Evolutionary conservation across 2,329 filamentous ascomycete species (phyloP), one percentile per base, ranked within the genome.

Genomic region (Fonsecaea erecta): DNA sequence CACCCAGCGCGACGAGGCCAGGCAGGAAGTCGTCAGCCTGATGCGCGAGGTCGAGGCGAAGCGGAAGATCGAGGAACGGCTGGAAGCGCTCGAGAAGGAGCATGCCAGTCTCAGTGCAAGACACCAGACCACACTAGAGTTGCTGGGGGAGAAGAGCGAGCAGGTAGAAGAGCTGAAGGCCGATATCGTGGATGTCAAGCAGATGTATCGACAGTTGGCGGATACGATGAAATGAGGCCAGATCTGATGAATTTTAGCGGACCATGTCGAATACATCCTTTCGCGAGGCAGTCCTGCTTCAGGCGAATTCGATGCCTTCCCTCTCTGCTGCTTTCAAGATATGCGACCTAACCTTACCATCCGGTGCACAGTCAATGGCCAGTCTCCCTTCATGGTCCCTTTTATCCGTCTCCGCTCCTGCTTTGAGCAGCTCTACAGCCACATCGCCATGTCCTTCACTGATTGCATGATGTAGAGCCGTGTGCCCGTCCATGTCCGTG

Each of bases 111-210:
- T 97, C 69, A 88, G 91, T 73, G 82, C 86, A 68, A 84, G 94
- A 72, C 97, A 98, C 75, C 88, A 96, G 75, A 95, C 93, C 14
- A 96, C 92, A 65, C 82, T 99, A 60, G 93, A 98, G 80, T 89
- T 98, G 87, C 80, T 99, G 63, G 95, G 95, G 1, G 95, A 99
- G 85, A 97, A 97, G 85, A 97, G 92, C 77, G 95, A 99, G 82
- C 82, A 90, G 74, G 93, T 97, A 1, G 93, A 97, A 74, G 95
- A 99, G 82, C 81, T 99, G 71, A 88, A 85, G 77, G 89, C 90
- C 12, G 95, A 98, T 82, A 90, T 99, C 60, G 83, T 88, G 70
- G 95, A 99, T 81, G 84, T 99, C 76, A 99, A 99, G 82, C 90
- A 89, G 74, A 97, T 99, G 85, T 98, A 98, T 81, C 87, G 92